A percentile compares a stretch with the other conserved stretches of the same genome.
phyloP scores from a whole-genome alignment of 805 yeast species.

The Kluyveromyces nonfermentans region DNA sequence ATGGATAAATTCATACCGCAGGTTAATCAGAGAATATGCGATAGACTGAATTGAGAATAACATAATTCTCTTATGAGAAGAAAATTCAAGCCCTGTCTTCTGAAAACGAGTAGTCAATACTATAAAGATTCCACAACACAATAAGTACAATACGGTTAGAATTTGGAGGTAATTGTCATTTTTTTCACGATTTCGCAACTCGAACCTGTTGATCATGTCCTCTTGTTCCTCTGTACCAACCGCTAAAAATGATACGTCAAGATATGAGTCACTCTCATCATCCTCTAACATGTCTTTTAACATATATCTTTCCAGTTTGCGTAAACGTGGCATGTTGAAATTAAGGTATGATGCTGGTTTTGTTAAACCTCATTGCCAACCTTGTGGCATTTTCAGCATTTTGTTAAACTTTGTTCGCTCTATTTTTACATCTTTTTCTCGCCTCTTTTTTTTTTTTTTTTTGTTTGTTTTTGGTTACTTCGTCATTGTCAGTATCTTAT shows the following conservation, averaged over 20 bases:
- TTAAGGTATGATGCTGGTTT: not conserved
- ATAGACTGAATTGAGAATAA: constrained; percentile 16
- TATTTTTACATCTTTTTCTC: not conserved
- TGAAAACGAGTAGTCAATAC: constrained; percentile 12
- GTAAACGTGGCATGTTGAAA: constrained; percentile 17
- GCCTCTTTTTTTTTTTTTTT: not conserved
- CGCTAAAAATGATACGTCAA: constrained; percentile 12
- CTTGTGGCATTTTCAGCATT: too few relatives aligned
- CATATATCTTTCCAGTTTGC: constrained; percentile 13
- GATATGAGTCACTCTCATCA: constrained; percentile 7
- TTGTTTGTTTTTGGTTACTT: not conserved
- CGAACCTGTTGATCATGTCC: constrained; percentile 20
- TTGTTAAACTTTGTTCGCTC: too few relatives aligned
- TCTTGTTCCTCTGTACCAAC: constrained; percentile 28
- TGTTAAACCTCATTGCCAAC: too few relatives aligned
- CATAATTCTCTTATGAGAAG: constrained; percentile 1
- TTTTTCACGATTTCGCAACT: constrained; percentile 12
- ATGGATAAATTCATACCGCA: constrained; percentile 20
- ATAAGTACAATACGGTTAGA: constrained; percentile 13
- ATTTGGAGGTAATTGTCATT: constrained; percentile 15
- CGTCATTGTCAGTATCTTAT: not conserved
- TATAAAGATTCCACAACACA: constrained; percentile 20
- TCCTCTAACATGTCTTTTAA: constrained; percentile 6
- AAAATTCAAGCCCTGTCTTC: constrained; percentile 5
- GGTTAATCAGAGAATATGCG: constrained; percentile 17